These are phyloP conservation scores for Rubia balearica DNA, from an alignment of 305 asterid species.

Conservation along the genomic window DNA sequence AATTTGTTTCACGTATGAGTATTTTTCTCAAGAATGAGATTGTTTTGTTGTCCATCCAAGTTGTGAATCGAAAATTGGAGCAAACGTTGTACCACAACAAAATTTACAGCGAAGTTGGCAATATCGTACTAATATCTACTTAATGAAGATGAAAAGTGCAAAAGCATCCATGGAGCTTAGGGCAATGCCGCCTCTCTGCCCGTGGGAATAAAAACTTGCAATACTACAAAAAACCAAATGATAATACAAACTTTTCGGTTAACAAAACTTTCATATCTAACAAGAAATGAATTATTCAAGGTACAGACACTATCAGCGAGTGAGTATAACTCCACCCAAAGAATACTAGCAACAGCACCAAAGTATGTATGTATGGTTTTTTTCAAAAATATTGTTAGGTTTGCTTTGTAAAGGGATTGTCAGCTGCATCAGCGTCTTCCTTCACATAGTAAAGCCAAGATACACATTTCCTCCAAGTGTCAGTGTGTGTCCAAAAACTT, in stretches of 20 bases:
- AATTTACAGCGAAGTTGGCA: too few relatives aligned
- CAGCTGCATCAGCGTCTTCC: not conserved
- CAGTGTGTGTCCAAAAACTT: constrained; percentile 9
- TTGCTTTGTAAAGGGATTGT: not conserved
- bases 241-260: not conserved
- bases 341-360: not conserved
- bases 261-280: not conserved
- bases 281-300: not conserved
- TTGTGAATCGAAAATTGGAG: too few relatives aligned
- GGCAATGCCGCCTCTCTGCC: too few relatives aligned
- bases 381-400: not conserved
- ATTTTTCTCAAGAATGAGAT: too few relatives aligned
- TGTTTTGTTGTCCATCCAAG: too few relatives aligned
- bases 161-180: too few relatives aligned
- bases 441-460: not conserved
- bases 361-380: not conserved
- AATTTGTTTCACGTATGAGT: too few relatives aligned
- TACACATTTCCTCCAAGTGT: constrained; percentile 4
- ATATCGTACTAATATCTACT: too few relatives aligned
- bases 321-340: not conserved
- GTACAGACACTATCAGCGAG: not conserved
- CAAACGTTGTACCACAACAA: too few relatives aligned
- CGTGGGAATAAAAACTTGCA: not conserved
- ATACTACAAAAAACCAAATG: not conserved
- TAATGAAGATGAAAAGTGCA: too few relatives aligned